phyloP scores from a whole-genome alignment of 352 stramenopile species.

The Phytophthora sp. region DNA sequence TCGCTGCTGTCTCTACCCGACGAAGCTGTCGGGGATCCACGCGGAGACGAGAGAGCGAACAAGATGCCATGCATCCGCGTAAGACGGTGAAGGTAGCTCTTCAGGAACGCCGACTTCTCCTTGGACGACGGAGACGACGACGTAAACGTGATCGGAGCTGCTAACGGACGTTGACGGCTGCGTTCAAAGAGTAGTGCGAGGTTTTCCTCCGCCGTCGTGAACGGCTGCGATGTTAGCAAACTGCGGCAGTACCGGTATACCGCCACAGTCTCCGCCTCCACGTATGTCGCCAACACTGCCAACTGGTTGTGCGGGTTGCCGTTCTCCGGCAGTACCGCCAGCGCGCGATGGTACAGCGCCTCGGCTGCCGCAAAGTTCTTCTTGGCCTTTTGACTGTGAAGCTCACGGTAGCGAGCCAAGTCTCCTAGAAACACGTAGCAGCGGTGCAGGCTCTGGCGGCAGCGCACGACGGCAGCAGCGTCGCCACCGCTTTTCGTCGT shows the following conservation, averaged over 20 bases:
- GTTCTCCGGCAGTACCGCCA: constrained; percentile 75
- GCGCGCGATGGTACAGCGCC: constrained; percentile 72
- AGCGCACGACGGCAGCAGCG: constrained; percentile 27
- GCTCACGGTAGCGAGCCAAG: constrained; percentile 79
- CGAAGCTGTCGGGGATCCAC: constrained; percentile 26
- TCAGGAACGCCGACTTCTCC: constrained; percentile 86
- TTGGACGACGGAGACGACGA: constrained; percentile 53
- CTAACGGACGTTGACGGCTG: constrained; percentile 74
- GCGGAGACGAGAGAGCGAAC: constrained; percentile 60
- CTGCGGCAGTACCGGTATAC: constrained; percentile 92
- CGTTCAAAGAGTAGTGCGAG: constrained; percentile 89
- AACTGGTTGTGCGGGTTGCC: constrained; percentile 89
- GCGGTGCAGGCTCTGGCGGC: constrained; percentile 72
- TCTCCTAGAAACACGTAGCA: constrained; percentile 88
- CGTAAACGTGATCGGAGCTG: constrained; percentile 47
- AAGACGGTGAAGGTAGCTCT: constrained; percentile 88
- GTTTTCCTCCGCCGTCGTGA: constrained; percentile 90
- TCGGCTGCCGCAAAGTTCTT: constrained; percentile 84
- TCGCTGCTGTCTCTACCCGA: constrained; percentile 17
- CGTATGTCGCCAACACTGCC: constrained; percentile 84
- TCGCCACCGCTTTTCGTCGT: constrained; percentile 15
- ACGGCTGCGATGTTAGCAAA: constrained; percentile 84
- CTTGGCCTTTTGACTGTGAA: constrained; percentile 85
- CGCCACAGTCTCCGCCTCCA: constrained; percentile 89
- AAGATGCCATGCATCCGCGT: constrained; percentile 87